phyloP scores from a whole-genome alignment of 2,329 filamentous ascomycete species.

The Aureobasidium mangrovei region DNA sequence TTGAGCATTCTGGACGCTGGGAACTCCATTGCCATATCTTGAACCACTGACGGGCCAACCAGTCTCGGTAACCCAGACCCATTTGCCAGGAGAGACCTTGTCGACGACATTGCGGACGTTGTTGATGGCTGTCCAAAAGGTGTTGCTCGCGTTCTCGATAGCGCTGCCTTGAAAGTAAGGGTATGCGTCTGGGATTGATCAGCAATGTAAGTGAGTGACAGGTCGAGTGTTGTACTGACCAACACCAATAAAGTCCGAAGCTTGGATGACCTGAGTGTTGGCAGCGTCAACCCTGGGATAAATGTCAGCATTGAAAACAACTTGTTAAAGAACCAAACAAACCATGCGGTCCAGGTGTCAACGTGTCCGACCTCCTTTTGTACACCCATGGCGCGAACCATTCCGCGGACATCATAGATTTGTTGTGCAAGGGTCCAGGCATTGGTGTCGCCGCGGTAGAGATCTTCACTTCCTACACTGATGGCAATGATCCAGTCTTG shows the following conservation, averaged over 20 bases:
- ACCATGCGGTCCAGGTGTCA: constrained; percentile 51
- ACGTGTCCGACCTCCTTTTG: constrained; percentile 53
- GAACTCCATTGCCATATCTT: constrained; percentile 45
- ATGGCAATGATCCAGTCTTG: constrained; percentile 54
- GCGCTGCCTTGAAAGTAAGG: constrained; percentile 55
- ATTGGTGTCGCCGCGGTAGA: constrained; percentile 48
- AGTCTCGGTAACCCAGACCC: constrained; percentile 41
- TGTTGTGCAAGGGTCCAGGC: constrained; percentile 35
- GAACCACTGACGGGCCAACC: constrained; percentile 54
- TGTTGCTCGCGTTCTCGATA: constrained; percentile 46
- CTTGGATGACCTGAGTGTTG: constrained; percentile 53
- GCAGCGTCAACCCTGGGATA: constrained; percentile 40
- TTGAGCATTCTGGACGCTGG: constrained; percentile 51
- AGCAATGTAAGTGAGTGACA: background rate
- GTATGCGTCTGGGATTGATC: constrained; percentile 47
- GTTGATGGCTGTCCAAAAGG: constrained; percentile 42
- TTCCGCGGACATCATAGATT: constrained; percentile 45
- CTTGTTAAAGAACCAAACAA: background rate
- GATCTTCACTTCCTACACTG: constrained; percentile 58
- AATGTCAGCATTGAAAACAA: constrained; percentile 6
- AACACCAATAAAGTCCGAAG: constrained; percentile 52
- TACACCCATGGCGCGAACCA: constrained; percentile 39
- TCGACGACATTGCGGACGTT: constrained; percentile 36
- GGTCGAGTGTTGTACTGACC: background rate
- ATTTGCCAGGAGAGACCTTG: constrained; percentile 28